Conservation (phyloP, 805 yeast species). For the Isabelozyma pseudorhagii region DNA sequence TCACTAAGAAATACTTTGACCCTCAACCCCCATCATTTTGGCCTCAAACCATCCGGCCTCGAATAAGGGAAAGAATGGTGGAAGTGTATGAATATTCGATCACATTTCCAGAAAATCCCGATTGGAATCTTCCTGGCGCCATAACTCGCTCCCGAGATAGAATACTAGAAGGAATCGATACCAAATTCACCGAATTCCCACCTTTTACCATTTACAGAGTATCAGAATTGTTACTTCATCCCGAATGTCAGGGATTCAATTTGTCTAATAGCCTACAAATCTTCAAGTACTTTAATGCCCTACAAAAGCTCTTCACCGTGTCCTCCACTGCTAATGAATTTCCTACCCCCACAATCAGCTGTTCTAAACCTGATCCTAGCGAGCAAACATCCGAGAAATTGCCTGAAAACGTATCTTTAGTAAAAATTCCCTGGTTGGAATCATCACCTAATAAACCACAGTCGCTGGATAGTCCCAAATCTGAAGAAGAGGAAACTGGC, state of each 20-base stretch:
- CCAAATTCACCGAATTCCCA: conserved; percentile 26
- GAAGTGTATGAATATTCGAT: conserved; percentile 3
- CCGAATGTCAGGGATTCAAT: conserved; percentile 31
- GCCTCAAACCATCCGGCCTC: conserved; percentile 7
- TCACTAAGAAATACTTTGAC: conserved; percentile 1
- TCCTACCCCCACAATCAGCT: conserved; percentile 12
- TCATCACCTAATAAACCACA: background rate
- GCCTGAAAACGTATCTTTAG: background rate
- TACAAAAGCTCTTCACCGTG: conserved; percentile 29
- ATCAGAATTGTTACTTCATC: conserved; percentile 45
- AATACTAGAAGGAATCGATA: conserved; percentile 34
- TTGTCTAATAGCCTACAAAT: conserved; percentile 23
- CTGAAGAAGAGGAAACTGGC: background rate
- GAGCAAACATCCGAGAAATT: background rate
- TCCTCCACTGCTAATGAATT: conserved; percentile 25
- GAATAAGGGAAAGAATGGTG: conserved; percentile 5
- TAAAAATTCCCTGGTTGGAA: conserved; percentile 5
- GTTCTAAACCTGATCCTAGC: background rate
- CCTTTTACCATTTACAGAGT: conserved; percentile 51
- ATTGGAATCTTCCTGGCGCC: conserved; percentile 4
- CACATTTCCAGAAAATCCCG: conserved; percentile 5
- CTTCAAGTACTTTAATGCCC: conserved; percentile 44
- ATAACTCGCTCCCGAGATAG: conserved; percentile 1
- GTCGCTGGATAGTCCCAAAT: background rate
- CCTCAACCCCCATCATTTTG: conserved; percentile 4